Evolutionary conservation across 257 asterid species (phyloP), one percentile per base, ranked within the genome.

Genomic region (Salvia splendens): DNA sequence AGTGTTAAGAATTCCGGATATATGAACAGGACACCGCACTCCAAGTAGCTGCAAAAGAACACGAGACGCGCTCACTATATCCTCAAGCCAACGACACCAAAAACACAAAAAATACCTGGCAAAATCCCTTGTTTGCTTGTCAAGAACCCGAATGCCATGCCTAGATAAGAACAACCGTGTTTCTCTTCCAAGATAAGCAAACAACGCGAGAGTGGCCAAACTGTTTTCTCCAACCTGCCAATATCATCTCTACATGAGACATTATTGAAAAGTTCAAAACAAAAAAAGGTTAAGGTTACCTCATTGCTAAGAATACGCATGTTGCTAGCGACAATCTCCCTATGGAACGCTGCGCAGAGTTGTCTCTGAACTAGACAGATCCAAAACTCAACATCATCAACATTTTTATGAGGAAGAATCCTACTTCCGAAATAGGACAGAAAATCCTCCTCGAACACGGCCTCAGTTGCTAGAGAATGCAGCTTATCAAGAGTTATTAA

Each of bases 161-260:
- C 84, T 77, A 15, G 84, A 78, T 64, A 89, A 83, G 72, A 82
- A 87, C 51, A 85, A 63, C 50, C 96, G 78, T n/a, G 96, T 78
- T 75, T 85, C 91, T 82, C 91, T 87, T 77, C 96, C 96, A 15
- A 89, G 78, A 75, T 85, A 85, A 54, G 91, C 86, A 73, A 89
- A 89, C 55, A 89, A 84, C 2, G 87, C 96, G 20, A 87, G 66
- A n/a, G 86, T 84, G 61, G 87, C 85, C 84, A 89, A 82, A 83
- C 78, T 79, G 61, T 67, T 77, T 56, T 79, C 89, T 64, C 81
- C 82, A 67, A 84, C 75, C 94, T 84, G 83, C 50, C 47, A 70
- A 65, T 35, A 69, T 16, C 28, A 36, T n/a, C 24, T 56, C 28
- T 33, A 4, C 32, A 38, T 8, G 12, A 28, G 35, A 20, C 55